phyloP scores from a whole-genome alignment of 176 grass and related monocot species.

The Aegilops sharonensis region DNA sequence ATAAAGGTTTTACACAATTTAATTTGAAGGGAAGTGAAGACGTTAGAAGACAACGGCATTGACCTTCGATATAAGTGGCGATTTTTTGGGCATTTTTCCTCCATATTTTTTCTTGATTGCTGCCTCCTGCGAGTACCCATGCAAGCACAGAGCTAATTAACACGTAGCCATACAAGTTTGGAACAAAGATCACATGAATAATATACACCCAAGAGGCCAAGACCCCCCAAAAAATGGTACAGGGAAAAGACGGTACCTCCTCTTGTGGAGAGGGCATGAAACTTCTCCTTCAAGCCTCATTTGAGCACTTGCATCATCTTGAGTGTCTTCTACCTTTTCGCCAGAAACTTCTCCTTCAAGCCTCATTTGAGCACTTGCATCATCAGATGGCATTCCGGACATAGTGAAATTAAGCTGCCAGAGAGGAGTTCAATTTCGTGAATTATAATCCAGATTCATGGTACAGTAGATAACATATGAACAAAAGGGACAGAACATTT shows the following conservation, averaged over 20 bases:
- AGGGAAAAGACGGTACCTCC: slow-evolving; percentile 34
- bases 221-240: not conserved
- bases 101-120: slow-evolving; percentile 82
- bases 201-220: not conserved
- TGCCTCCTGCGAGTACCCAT: slow-evolving; percentile 51
- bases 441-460: not conserved
- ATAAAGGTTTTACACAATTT: not conserved
- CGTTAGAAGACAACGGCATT: not conserved
- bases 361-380: slow-evolving; percentile 29
- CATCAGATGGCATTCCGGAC: slow-evolving; percentile 54
- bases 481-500: not conserved
- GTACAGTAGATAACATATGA: not conserved
- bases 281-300: slow-evolving; percentile 33
- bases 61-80: slow-evolving; percentile 88
- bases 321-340: slow-evolving; percentile 43
- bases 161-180: not conserved
- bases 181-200: not conserved
- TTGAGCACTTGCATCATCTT: slow-evolving; percentile 41
- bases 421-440: not conserved
- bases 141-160: not conserved
- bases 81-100: slow-evolving; percentile 68
- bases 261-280: slow-evolving; percentile 57
- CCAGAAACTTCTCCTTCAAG: slow-evolving; percentile 35
- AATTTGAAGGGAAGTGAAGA: slow-evolving; percentile 5
- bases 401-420: slow-evolving; percentile 46